These are phyloP conservation scores for Phytophthora idaei DNA, from an alignment of 352 stramenopile species.

Conservation along the genomic window DNA sequence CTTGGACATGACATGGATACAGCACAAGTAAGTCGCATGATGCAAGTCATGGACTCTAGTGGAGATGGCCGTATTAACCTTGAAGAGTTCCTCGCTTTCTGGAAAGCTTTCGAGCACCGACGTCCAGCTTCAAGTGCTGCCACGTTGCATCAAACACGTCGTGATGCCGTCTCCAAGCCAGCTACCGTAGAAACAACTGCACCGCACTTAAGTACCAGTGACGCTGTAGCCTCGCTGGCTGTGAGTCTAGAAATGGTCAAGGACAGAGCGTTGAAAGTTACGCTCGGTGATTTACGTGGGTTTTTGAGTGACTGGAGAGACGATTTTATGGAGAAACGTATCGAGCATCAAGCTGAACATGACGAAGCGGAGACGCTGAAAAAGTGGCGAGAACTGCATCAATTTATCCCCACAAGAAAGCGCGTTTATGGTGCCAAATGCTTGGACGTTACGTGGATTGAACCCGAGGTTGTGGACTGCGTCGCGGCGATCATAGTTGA, in stretches of 20 bases:
- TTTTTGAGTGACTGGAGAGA: slow-evolving; percentile 64
- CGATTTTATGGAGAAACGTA: slow-evolving; percentile 38
- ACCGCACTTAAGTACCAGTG: slow-evolving; percentile 20
- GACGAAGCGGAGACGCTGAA: slow-evolving; percentile 19
- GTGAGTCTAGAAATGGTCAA: slow-evolving; percentile 62
- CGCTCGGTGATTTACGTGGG: slow-evolving; percentile 49
- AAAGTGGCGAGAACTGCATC: slow-evolving; percentile 14
- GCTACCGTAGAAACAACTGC: not conserved
- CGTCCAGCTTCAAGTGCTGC: slow-evolving; percentile 20
- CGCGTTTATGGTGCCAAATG: slow-evolving; percentile 48
- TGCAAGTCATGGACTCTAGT: slow-evolving; percentile 65
- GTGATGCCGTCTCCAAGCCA: slow-evolving; percentile 24
- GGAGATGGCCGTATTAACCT: slow-evolving; percentile 62
- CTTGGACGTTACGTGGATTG: slow-evolving; percentile 69
- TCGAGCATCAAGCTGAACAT: slow-evolving; percentile 39
- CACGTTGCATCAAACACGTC: slow-evolving; percentile 24
- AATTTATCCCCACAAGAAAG: slow-evolving; percentile 50
- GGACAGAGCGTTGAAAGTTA: slow-evolving; percentile 50
- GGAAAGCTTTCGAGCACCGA: slow-evolving; percentile 59
- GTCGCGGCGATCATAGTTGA: slow-evolving; percentile 50
- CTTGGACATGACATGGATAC: slow-evolving; percentile 58
- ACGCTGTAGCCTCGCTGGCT: slow-evolving; percentile 40
- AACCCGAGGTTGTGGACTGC: slow-evolving; percentile 63
- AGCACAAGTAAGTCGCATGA: slow-evolving; percentile 55
- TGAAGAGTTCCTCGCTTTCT: slow-evolving; percentile 74